Conservation (phyloP, 2,329 filamentous ascomycete species). For the Pseudocercospora crystallina region DNA sequence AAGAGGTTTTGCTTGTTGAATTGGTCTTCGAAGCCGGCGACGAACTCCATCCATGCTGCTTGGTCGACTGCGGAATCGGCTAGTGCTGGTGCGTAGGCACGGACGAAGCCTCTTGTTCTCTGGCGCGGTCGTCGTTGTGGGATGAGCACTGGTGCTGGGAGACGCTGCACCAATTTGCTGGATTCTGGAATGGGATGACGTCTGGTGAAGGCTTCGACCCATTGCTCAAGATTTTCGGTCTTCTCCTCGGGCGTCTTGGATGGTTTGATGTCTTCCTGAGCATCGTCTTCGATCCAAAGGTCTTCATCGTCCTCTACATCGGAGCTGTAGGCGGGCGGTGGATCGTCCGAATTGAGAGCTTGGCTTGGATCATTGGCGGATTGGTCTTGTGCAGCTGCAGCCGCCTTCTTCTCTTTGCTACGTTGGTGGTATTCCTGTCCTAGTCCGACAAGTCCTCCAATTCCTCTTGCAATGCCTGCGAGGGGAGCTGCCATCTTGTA, state of each 20-base stretch:
- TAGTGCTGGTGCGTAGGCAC: constrained; percentile 51
- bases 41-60: constrained; percentile 46
- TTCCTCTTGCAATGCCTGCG: constrained; percentile 9
- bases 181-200: background rate
- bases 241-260: background rate
- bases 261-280: background rate
- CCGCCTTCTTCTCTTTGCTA: constrained; percentile 16
- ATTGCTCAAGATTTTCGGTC: background rate
- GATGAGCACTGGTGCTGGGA: constrained; percentile 49
- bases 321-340: background rate
- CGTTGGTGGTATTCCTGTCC: constrained; percentile 18
- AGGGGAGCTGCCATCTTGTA: no score
- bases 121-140: constrained; percentile 51
- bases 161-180: background rate
- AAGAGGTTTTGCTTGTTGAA: constrained; percentile 35
- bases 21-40: constrained; percentile 44
- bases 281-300: constrained; percentile 20
- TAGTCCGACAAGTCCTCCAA: constrained; percentile 3
- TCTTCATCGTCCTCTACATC: constrained; percentile 16
- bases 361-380: background rate
- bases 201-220: constrained; percentile 6
- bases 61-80: constrained; percentile 45
- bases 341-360: background rate
- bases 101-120: constrained; percentile 49
- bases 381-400: background rate